phyloP scores from a whole-genome alignment of 2,329 filamentous ascomycete species.

The Talaromyces verruculosus region DNA sequence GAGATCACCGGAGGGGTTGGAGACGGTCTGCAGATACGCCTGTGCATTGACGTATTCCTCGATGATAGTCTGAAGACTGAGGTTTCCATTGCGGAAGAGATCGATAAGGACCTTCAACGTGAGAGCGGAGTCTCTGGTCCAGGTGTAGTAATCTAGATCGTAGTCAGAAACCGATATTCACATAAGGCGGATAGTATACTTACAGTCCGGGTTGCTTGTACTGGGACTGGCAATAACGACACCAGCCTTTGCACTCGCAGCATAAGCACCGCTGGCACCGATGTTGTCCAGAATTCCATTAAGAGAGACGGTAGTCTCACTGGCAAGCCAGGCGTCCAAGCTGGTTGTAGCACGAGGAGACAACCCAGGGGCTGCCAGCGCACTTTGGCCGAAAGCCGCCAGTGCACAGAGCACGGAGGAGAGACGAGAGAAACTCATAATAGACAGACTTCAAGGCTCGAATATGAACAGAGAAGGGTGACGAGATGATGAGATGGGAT shows the following conservation, averaged over 20 bases:
- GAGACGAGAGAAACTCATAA: conserved; percentile 23
- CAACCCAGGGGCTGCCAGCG: conserved; percentile 25
- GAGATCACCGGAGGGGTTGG: conserved; percentile 66
- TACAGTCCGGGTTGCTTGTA: conserved; percentile 55
- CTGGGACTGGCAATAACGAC: conserved; percentile 58
- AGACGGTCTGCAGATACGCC: conserved; percentile 64
- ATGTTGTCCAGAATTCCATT: conserved; percentile 57
- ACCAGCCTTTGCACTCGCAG: conserved; percentile 50
- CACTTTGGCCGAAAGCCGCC: conserved; percentile 24
- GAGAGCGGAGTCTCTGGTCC: conserved; percentile 73
- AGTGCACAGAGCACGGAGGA: conserved; percentile 27
- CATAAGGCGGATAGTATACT: neutral
- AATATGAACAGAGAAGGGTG: neutral
- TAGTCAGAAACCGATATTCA: neutral
- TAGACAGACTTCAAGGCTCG: neutral
- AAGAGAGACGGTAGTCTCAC: conserved; percentile 51
- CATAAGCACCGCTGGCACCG: conserved; percentile 52
- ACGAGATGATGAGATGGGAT: neutral
- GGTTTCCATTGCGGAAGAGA: conserved; percentile 61
- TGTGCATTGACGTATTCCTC: conserved; percentile 68
- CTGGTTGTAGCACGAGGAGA: conserved; percentile 24
- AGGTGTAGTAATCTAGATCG: conserved; percentile 70
- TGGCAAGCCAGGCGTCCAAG: conserved; percentile 35
- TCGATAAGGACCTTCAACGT: conserved; percentile 69
- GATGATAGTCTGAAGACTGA: conserved; percentile 59